phyloP scores from a whole-genome alignment of 495 filamentous ascomycete species.

The Podospora fimiseda region DNA sequence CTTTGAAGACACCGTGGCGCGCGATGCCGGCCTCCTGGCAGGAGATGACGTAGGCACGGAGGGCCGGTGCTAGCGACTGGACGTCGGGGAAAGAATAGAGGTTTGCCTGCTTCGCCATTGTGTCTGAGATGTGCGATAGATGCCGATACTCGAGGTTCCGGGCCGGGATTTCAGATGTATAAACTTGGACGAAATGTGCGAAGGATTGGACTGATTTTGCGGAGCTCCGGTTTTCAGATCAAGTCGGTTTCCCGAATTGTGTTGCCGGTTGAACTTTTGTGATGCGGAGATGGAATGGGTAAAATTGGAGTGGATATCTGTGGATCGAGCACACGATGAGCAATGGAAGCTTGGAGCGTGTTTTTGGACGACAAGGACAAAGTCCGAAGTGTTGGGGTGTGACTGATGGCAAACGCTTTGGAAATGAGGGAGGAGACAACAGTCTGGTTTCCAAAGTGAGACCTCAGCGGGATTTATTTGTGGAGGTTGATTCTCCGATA shows the following conservation, averaged over 20 bases:
- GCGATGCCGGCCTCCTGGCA: slow-evolving; percentile 69
- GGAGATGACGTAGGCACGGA: slow-evolving; percentile 74
- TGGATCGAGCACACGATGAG: no score
- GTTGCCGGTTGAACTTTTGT: neutral
- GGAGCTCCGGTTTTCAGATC: neutral
- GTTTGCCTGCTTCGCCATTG: slow-evolving; percentile 70
- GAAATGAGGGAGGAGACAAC: no score
- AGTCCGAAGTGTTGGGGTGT: no score
- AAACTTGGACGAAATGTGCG: neutral
- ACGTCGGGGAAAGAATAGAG: slow-evolving; percentile 72
- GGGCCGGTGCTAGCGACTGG: slow-evolving; percentile 61
- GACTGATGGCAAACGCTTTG: no score
- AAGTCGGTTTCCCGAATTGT: neutral
- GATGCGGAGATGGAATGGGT: neutral
- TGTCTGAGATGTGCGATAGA: neutral
- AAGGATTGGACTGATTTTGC: neutral
- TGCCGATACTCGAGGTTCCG: neutral
- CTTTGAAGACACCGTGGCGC: slow-evolving; percentile 78
- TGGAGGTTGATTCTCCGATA: no score
- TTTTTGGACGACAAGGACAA: no score
- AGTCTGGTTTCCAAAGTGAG: no score
- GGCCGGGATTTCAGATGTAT: neutral
- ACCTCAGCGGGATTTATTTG: no score
- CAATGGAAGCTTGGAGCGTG: no score
- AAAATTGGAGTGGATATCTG: neutral